Evolutionary conservation across 192 early-diverging fungal genomes (phyloP).

Genomic region (Globomyces pollinis-pini): DNA sequence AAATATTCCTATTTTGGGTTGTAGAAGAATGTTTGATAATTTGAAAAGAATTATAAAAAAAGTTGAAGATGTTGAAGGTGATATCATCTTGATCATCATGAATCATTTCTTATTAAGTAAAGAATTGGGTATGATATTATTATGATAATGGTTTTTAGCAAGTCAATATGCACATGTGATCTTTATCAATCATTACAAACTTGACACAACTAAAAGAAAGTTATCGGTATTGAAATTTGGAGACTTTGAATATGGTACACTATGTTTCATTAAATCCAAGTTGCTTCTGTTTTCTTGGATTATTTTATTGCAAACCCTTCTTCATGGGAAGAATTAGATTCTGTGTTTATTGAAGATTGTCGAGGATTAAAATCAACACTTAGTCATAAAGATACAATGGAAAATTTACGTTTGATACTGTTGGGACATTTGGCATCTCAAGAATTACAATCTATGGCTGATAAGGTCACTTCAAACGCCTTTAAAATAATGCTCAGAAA

Average conservation of each 20-base stretch:
- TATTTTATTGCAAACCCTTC: constrained; percentile 26
- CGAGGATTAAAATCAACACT: constrained; percentile 34
- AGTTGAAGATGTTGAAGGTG: constrained; percentile 48
- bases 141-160: too few species aligned
- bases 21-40: constrained; percentile 56
- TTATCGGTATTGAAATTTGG: constrained; percentile 30
- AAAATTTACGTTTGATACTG: constrained; percentile 25
- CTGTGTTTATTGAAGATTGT: constrained; percentile 32
- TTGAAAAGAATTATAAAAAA: constrained; percentile 53
- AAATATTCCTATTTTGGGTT: constrained; percentile 28
- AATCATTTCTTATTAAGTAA: constrained; percentile 41
- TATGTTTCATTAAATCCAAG: constrained; percentile 10
- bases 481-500: constrained; percentile 35
- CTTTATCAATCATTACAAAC: constrained; percentile 41
- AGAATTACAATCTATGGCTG: background rate
- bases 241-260: constrained; percentile 39
- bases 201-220: constrained; percentile 50
- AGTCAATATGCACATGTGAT: constrained; percentile 42
- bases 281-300: constrained; percentile 29
- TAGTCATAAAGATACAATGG: constrained; percentile 33
- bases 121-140: too few species aligned
- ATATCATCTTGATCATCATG: constrained; percentile 37
- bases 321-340: constrained; percentile 33
- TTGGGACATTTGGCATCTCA: constrained; percentile 3
- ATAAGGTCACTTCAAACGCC: constrained; percentile 12